Base-by-base conservation (phyloP, 2,329 filamentous ascomycete species). In the Talaromyces marneffei region DNA sequence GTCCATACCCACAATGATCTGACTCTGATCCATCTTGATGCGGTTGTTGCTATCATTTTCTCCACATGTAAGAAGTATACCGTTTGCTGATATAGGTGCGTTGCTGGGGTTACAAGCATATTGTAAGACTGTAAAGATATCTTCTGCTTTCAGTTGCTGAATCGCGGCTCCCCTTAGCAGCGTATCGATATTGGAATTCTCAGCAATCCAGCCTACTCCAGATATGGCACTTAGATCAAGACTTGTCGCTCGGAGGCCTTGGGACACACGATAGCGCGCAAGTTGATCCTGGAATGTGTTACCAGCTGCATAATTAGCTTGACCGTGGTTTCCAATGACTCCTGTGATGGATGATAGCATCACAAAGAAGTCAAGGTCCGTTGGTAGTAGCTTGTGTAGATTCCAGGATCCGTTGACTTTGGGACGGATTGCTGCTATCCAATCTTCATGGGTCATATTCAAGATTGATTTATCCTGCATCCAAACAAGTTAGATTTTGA, bases 251-350 rank as follows among this genome's bases (percentile, higher is more conserved):
- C 62, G 64, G 2, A 66, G 63, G n/a, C 71, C 70, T 2, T 58
- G 61, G 3, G 58, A 14, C 3, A 31, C 25, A 4, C 74, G 72
- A 23, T 70, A 65, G 2, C 62, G 65, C 2, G 72, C 73, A 3
- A 77, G 59, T 0, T 71, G 69, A 50, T 77, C 75, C 57, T 76
- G 71, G 65, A 71, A 79, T 1, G 72, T 69, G 50, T 72, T 72
- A 16, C 67, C 75, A 3, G 75, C 75, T 1, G 72, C 69, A 62
- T 79, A 79, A 62, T 78, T 80, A 9, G 79, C 72, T 58, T 83
- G 72, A 4, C 77, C 75, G 4, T 73, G 65, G 55, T 79, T 79
- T 3, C 80, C 80, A 6, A 78, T 67, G 12, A 82, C 66, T 1
- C 75, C 75, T 35, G 75, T 72, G 1, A 73, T 64, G 1, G 77